phyloP scores from a whole-genome alignment of 164 flowering plant species.

The Platanus orientalis region DNA sequence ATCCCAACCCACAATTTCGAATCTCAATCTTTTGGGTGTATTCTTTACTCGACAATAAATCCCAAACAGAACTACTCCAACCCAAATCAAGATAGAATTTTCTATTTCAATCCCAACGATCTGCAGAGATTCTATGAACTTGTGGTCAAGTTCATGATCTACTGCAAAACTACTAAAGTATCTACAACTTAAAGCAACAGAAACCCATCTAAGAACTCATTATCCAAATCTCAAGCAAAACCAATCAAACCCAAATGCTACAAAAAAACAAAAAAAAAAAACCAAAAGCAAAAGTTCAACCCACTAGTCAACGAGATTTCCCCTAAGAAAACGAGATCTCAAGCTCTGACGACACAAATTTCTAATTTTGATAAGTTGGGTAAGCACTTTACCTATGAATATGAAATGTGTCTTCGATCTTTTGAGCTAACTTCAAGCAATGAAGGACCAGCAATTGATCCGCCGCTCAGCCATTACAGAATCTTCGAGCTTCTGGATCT shows the following conservation, averaged over 20 bases:
- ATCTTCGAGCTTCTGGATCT: slow-evolving; percentile 1
- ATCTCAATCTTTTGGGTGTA: neutral
- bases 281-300: neutral
- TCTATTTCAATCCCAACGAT: slow-evolving; percentile 1
- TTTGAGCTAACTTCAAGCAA: neutral
- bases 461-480: neutral
- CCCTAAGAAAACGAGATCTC: neutral
- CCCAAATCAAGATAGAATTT: slow-evolving; percentile 3
- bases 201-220: neutral
- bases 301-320: neutral
- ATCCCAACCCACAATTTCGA: neutral
- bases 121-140: neutral
- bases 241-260: slow-evolving; percentile 2
- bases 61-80: neutral
- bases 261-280: slow-evolving; percentile 1
- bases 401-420: slow-evolving; percentile 2
- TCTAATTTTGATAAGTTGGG: neutral
- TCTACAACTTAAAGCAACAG: neutral
- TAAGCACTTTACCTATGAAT: slow-evolving; percentile 4
- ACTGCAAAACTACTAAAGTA: neutral
- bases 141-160: neutral
- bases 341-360: neutral
- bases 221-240: neutral
- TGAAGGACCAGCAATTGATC: neutral
- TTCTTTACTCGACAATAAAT: neutral